These are phyloP conservation scores for Tuber microsphaerosporum DNA, from an alignment of 495 filamentous ascomycete genomes.

Conservation along the genomic window DNA sequence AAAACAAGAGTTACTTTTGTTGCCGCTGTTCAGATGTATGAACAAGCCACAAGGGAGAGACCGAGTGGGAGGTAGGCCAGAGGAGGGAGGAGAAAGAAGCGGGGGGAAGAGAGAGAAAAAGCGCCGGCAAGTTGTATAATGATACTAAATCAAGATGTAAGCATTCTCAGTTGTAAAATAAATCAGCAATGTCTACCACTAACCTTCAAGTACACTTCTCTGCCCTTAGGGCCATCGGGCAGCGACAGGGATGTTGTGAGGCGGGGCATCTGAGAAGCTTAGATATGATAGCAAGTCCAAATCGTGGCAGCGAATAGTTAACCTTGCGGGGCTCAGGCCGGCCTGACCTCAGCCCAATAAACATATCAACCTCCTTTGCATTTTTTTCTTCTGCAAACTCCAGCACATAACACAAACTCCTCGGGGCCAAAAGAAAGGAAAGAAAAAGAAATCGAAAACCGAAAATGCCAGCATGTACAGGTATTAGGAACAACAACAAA, in stretches of 20 bases:
- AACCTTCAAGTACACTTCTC: neutral
- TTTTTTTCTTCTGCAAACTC: neutral
- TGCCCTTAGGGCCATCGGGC: neutral
- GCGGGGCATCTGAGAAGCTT: neutral
- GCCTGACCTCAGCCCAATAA: neutral
- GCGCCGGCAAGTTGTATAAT: neutral
- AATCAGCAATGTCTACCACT: neutral
- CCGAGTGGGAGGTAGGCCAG: neutral
- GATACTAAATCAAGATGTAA: neutral
- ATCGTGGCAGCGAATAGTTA: neutral
- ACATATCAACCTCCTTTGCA: slow-evolving; percentile 4
- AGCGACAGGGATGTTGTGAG: neutral
- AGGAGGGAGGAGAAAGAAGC: neutral
- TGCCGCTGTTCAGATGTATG: neutral
- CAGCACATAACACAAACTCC: neutral
- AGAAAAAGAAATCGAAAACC: neutral
- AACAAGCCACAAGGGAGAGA: neutral
- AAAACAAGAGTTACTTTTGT: neutral
- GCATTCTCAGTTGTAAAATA: neutral
- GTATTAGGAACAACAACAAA: slow-evolving; percentile 3
- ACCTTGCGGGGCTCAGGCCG: neutral
- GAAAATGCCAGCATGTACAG: neutral
- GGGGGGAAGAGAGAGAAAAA: neutral
- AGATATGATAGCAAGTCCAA: neutral
- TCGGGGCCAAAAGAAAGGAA: neutral